A percentile compares a stretch with the other conserved stretches of the same genome.
Evolutionary conservation across 1,284 basidiomycete genomes (phyloP).

Genomic region (Trichosporon faecale): DNA sequence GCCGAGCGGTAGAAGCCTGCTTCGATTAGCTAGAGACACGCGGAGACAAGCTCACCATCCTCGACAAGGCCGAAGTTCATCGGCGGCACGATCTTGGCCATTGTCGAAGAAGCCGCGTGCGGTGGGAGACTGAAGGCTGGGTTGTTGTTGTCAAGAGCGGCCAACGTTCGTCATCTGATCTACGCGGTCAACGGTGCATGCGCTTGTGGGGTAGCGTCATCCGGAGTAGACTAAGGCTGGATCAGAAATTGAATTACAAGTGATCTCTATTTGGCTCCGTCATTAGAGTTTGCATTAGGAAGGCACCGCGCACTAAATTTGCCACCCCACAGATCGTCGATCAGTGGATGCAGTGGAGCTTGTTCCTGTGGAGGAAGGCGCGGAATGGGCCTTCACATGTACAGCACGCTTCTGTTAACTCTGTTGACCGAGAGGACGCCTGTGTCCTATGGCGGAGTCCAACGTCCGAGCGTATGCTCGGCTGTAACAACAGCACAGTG

Average conservation of each 20-base stretch:
- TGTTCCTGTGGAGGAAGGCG: too few species aligned
- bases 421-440: too few species aligned
- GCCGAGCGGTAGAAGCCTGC: conserved; percentile 56
- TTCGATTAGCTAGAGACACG: conserved; percentile 10
- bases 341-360: not conserved
- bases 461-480: too few species aligned
- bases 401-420: too few species aligned
- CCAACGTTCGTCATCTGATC: conserved; percentile 6
- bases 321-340: not conserved
- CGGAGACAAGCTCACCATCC: conserved; percentile 43
- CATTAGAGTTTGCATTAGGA: not conserved
- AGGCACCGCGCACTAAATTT: not conserved
- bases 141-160: not conserved
- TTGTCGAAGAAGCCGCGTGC: conserved; percentile 12
- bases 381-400: too few species aligned
- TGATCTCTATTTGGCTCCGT: not conserved
- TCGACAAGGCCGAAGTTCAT: conserved; percentile 58
- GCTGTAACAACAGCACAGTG: too few species aligned
- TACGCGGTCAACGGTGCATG: not conserved
- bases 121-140: not conserved
- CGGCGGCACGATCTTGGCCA: conserved; percentile 54
- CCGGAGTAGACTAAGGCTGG: not conserved
- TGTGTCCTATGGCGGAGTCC: too few species aligned
- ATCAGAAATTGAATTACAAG: not conserved
- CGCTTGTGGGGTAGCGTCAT: not conserved